These are phyloP conservation scores for Trichoderma harzianum DNA, from an alignment of 2,329 filamentous ascomycete genomes.

Conservation along the genomic window DNA sequence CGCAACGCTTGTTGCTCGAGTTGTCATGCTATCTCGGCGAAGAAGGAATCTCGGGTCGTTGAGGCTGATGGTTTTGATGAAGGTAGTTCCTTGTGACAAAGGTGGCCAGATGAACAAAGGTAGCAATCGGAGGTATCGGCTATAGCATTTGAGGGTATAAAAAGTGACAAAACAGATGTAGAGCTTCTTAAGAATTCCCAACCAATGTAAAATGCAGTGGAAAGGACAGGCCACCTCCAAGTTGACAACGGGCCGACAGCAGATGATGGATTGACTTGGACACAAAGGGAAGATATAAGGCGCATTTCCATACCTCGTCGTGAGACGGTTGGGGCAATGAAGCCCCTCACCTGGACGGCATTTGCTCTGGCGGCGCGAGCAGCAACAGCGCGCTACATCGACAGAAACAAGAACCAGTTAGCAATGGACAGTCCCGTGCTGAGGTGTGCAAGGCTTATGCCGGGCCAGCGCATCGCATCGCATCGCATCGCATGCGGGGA, in stretches of 20 bases:
- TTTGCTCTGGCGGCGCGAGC: constrained; percentile 42
- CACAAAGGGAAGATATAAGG: background rate
- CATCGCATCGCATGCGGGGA: background rate
- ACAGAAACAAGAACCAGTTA: background rate
- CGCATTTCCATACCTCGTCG: constrained; percentile 53
- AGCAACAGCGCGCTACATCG: constrained; percentile 37
- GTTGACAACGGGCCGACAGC: background rate
- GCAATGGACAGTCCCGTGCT: background rate
- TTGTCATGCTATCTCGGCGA: background rate
- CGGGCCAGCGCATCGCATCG: constrained; percentile 48
- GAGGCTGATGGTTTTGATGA: background rate
- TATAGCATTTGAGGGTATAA: background rate
- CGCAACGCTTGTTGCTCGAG: constrained; percentile 11
- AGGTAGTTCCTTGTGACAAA: background rate
- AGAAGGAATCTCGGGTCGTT: background rate
- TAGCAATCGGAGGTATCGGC: constrained; percentile 13
- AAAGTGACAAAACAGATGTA: background rate
- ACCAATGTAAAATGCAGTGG: background rate
- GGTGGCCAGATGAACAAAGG: background rate
- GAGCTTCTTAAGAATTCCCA: background rate
- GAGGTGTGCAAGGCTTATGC: background rate
- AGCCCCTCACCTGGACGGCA: constrained; percentile 51
- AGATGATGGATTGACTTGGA: background rate
- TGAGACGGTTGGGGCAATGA: constrained; percentile 59
- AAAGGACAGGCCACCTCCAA: background rate